Percentiles rank a stretch among this genome's conserved stretches.
These are phyloP conservation scores for Daldinia eschscholtzii DNA, from an alignment of 2,329 filamentous ascomycete species.

Conservation along the genomic window DNA sequence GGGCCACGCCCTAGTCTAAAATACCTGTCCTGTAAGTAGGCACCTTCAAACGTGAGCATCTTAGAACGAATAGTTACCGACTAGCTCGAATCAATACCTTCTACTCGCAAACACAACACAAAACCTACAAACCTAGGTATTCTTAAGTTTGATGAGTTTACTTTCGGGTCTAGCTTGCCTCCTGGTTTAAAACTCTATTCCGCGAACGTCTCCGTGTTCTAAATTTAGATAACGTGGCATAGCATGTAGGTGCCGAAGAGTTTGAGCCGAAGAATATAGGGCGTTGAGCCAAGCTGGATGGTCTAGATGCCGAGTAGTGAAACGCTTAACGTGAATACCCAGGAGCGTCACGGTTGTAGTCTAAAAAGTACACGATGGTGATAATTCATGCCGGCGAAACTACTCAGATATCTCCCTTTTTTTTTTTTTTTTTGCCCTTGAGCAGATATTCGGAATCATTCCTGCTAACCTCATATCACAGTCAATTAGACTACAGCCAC, in stretches of 20 bases:
- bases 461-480: too few relatives aligned
- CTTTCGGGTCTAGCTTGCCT: neutral
- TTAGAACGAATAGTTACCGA: neutral
- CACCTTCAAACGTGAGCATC: neutral
- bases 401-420: too few relatives aligned
- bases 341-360: neutral
- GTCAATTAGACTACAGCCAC: too few relatives aligned
- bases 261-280: neutral
- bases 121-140: neutral
- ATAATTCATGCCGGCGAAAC: neutral
- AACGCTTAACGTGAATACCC: slow-evolving; percentile 19
- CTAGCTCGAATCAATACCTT: neutral
- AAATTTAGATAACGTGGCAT: neutral
- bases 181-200: neutral
- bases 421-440: neutral
- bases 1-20: neutral
- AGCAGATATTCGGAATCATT: neutral
- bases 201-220: neutral
- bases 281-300: slow-evolving; percentile 26
- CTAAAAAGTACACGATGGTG: neutral
- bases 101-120: neutral
- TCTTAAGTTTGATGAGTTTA: neutral
- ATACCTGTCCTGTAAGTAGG: neutral
- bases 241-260: neutral
- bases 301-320: slow-evolving; percentile 25